Evolutionary conservation across 2,329 filamentous ascomycete species (phyloP), one percentile per base, ranked within the genome.

Genomic region (Shiraia sp.): DNA sequence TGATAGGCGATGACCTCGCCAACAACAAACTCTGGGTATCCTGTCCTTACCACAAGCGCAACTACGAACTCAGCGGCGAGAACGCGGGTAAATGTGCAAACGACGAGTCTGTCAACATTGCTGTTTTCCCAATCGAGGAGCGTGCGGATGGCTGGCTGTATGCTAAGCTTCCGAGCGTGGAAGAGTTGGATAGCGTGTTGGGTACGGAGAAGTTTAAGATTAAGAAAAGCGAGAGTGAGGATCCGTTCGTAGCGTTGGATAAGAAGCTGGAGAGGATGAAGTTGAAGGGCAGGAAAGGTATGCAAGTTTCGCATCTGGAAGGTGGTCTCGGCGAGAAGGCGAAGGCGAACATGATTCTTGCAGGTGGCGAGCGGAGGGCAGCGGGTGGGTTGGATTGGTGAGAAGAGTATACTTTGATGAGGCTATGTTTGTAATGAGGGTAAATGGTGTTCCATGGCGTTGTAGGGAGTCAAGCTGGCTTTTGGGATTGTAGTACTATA

Each of bases 11-110:
- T 51, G 79, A 82, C 47, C 48, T 66, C 45, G 68, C 75, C 31
- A 77, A 67, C 38, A 74, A 81, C 48, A 84, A 83, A 45, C 83
- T 90, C n/a, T 95, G 87, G 85, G 81, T 96, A 13, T 89, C 85
- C 1, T 96, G 90, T 62, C 90, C 90, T 0, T 83, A 86, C 69
- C 90, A 95, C 75, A 96, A 96, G 75, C 83, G 89, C 53, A 95
- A 95, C 72, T 96, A 87, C 67, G 83, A 89, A 62, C 81, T 95
- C 30, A 78, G 77, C 27, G 84, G 83, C 29, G 74, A 77, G 22
- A 73, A 82, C 36, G 79, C 81, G 0, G 89, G 90, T 2, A 76
- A 79, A 13, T 95, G 90, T 71, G 81, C 79, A 37, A 92, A 86
- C 63, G 90, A 95, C 66, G 76, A 79, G 24, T 76, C 76, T 14